Evolutionary conservation across 371 early-diverging fungal genomes (phyloP).

Genomic region (Circinella minor): DNA sequence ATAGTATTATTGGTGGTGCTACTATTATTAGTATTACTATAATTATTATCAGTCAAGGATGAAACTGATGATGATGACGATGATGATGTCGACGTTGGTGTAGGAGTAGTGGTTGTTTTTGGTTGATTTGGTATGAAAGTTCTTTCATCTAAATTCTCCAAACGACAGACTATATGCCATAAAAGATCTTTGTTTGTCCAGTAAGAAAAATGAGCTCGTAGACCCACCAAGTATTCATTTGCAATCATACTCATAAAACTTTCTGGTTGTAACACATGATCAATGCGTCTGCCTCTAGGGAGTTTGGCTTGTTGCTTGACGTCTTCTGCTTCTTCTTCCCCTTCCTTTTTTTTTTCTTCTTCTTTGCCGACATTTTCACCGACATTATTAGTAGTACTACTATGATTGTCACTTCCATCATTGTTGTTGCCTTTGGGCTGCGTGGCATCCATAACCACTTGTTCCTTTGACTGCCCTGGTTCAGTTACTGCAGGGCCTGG

Average conservation of each 20-base stretch:
- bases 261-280: constrained; percentile 52
- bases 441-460: constrained; percentile 41
- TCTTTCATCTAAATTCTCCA: constrained; percentile 32
- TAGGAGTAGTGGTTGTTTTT: no score
- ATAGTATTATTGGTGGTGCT: no score
- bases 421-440: constrained; percentile 11
- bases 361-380: not conserved
- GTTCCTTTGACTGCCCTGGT: constrained; percentile 38
- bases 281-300: constrained; percentile 33
- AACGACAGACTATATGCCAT: constrained; percentile 51
- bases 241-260: constrained; percentile 58
- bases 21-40: no score
- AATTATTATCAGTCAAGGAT: no score
- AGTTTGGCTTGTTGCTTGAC: constrained; percentile 19
- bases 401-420: not conserved
- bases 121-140: not conserved
- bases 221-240: constrained; percentile 54
- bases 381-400: constrained; percentile 17
- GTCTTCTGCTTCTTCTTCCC: constrained; percentile 4
- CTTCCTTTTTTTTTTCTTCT: not conserved
- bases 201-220: constrained; percentile 57
- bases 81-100: not conserved
- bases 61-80: no score
- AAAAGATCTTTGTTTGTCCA: constrained; percentile 58
- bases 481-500: constrained; percentile 42